These are phyloP conservation scores for Suhomyces ambrosiae DNA, from an alignment of 1,139 yeast genomes.

Conservation along the genomic window DNA sequence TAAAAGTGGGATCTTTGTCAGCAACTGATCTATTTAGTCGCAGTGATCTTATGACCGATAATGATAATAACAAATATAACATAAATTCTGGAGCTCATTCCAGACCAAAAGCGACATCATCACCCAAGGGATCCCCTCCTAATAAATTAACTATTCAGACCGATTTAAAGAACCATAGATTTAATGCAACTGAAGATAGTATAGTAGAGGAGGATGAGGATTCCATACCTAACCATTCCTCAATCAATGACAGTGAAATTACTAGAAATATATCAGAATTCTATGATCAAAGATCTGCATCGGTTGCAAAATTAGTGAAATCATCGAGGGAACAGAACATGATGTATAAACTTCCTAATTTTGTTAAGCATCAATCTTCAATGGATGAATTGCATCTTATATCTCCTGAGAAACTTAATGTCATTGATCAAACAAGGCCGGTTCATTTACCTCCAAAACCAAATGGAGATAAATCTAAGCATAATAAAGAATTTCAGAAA, in stretches of 20 bases:
- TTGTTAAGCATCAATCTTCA: slow-evolving; percentile 44
- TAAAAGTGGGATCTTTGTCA: slow-evolving; percentile 5
- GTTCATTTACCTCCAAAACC: slow-evolving; percentile 49
- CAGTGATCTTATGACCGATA: slow-evolving; percentile 32
- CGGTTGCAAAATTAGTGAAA: slow-evolving; percentile 37
- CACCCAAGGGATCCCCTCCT: slow-evolving; percentile 22
- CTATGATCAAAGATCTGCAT: slow-evolving; percentile 40
- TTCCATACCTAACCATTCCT: slow-evolving; percentile 1
- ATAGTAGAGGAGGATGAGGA: slow-evolving; percentile 23
- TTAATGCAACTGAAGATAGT: slow-evolving; percentile 20
- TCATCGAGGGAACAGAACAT: slow-evolving; percentile 36
- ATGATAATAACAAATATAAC: slow-evolving; percentile 31
- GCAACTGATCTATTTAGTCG: slow-evolving; percentile 19
- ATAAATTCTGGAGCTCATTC: slow-evolving; percentile 13
- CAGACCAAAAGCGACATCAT: slow-evolving; percentile 17
- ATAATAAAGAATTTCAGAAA: slow-evolving; percentile 41
- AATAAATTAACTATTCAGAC: slow-evolving; percentile 10
- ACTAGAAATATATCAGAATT: slow-evolving; percentile 40
- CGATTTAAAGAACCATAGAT: slow-evolving; percentile 9
- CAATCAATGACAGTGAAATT: slow-evolving; percentile 35
- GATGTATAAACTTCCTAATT: slow-evolving; percentile 43
- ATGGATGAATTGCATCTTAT: slow-evolving; percentile 43
- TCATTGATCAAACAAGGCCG: slow-evolving; percentile 48
- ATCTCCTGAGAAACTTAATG: slow-evolving; percentile 44
- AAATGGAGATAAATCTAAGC: slow-evolving; percentile 37